Evolutionary conservation across 805 yeast genomes (phyloP).

Genomic region (Suhomyces emberorum): DNA sequence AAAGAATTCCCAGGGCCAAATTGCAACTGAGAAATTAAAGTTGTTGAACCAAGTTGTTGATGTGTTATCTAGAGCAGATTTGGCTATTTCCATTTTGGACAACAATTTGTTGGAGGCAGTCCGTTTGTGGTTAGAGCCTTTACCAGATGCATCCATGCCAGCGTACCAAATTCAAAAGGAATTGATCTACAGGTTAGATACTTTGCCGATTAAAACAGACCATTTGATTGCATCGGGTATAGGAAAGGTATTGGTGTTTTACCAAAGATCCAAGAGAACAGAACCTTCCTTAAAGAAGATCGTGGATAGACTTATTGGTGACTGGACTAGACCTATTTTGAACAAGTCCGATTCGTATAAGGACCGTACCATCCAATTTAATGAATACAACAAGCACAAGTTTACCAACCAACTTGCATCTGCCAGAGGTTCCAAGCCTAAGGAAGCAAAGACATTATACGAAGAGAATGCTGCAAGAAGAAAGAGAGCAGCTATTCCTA

Average conservation of each 20-base stretch:
- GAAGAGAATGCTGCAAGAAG: slow-evolving; percentile 90
- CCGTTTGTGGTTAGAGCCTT: slow-evolving; percentile 95
- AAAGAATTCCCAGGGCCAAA: slow-evolving; percentile 54
- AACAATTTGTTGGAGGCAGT: slow-evolving; percentile 91
- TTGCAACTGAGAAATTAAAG: slow-evolving; percentile 75
- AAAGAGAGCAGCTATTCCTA: slow-evolving; percentile 95
- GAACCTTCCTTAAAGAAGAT: slow-evolving; percentile 82
- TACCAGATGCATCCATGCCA: slow-evolving; percentile 98
- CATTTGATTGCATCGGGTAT: slow-evolving; percentile 92
- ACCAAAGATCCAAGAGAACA: slow-evolving; percentile 85
- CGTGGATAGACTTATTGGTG: slow-evolving; percentile 89
- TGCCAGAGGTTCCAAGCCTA: slow-evolving; percentile 25
- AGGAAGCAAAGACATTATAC: slow-evolving; percentile 58
- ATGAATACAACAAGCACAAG: slow-evolving; percentile 62
- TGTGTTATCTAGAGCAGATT: slow-evolving; percentile 72
- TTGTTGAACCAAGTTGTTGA: slow-evolving; percentile 76
- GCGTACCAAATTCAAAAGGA: slow-evolving; percentile 93
- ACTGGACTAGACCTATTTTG: slow-evolving; percentile 98
- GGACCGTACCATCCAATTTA: slow-evolving; percentile 71
- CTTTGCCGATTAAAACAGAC: slow-evolving; percentile 90
- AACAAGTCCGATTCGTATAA: slow-evolving; percentile 93
- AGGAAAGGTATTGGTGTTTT: slow-evolving; percentile 90
- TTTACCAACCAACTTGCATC: slow-evolving; percentile 43
- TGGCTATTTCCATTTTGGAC: slow-evolving; percentile 90
- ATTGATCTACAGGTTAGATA: slow-evolving; percentile 66